Conservation (phyloP, 257 asterid species). For the Gentiana straminea region DNA sequence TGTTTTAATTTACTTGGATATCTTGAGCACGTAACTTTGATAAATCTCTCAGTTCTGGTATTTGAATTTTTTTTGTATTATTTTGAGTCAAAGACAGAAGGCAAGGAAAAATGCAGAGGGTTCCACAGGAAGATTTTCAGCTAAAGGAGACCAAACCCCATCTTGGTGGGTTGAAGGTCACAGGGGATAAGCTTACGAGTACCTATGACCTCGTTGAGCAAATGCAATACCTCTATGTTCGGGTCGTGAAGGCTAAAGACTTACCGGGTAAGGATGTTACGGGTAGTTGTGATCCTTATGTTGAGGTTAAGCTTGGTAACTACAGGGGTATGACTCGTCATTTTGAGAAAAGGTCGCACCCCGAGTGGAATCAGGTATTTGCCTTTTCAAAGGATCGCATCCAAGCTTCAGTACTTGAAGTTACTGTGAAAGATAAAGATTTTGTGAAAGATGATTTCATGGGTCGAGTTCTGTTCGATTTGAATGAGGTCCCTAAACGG, state of each 20-base stretch:
- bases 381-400: conserved; percentile 42
- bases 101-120: conserved; percentile 28
- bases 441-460: conserved; percentile 35
- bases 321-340: conserved; percentile 40
- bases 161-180: conserved; percentile 35
- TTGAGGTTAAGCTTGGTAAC: conserved; percentile 44
- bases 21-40: neutral
- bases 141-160: conserved; percentile 47
- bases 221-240: conserved; percentile 43
- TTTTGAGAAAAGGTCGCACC: conserved; percentile 37
- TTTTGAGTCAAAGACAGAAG: neutral
- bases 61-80: conserved; percentile 3
- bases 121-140: conserved; percentile 32
- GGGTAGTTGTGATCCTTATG: conserved; percentile 43
- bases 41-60: neutral
- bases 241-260: conserved; percentile 39
- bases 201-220: conserved; percentile 49
- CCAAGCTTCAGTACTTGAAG: conserved; percentile 39
- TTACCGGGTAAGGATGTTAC: conserved; percentile 38
- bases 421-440: conserved; percentile 37
- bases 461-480: conserved; percentile 33
- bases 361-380: conserved; percentile 44
- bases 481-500: conserved; percentile 41
- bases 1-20: neutral
- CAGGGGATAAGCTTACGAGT: conserved; percentile 44